phyloP scores from a whole-genome alignment of 129 eudicot genomes.

The Heracleum sosnowskyi region DNA sequence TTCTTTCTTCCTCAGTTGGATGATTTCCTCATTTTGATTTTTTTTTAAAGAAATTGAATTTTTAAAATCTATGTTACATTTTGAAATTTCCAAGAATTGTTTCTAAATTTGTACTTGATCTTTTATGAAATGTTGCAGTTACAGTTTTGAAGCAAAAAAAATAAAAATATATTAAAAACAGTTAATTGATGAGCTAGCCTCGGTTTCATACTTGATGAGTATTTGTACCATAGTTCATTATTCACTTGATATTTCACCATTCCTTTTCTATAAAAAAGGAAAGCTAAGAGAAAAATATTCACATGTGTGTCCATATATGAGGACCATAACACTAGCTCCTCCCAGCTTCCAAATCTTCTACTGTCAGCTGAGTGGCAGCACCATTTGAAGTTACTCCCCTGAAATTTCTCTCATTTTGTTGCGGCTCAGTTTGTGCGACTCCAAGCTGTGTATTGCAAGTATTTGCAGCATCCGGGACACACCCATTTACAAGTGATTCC shows the following conservation, averaged over 20 bases:
- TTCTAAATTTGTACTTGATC: background rate
- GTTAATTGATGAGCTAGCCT: background rate
- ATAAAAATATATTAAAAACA: too few species aligned
- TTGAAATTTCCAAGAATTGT: too few species aligned
- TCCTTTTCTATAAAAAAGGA: background rate
- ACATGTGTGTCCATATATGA: background rate
- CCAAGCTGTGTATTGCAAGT: slow-evolving; percentile 4
- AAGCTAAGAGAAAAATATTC: background rate
- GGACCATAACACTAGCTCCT: slow-evolving; percentile 1
- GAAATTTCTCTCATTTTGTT: slow-evolving; percentile 17
- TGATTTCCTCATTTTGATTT: too few species aligned
- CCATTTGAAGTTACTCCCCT: slow-evolving; percentile 8
- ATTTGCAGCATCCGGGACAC: slow-evolving; percentile 12
- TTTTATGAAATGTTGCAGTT: too few species aligned
- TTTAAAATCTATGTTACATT: background rate
- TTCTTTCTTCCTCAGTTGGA: too few species aligned
- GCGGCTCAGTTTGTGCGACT: slow-evolving; percentile 19
- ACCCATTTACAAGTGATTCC: slow-evolving; percentile 19
- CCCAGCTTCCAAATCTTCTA: slow-evolving; percentile 55
- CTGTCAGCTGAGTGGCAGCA: slow-evolving; percentile 15
- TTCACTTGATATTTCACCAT: background rate
- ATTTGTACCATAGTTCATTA: background rate
- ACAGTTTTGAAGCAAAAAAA: background rate
- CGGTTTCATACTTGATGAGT: background rate
- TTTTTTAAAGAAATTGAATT: too few species aligned